Conservation (phyloP, 768 basidiomycete species). For the Multifurca ochricompacta region DNA sequence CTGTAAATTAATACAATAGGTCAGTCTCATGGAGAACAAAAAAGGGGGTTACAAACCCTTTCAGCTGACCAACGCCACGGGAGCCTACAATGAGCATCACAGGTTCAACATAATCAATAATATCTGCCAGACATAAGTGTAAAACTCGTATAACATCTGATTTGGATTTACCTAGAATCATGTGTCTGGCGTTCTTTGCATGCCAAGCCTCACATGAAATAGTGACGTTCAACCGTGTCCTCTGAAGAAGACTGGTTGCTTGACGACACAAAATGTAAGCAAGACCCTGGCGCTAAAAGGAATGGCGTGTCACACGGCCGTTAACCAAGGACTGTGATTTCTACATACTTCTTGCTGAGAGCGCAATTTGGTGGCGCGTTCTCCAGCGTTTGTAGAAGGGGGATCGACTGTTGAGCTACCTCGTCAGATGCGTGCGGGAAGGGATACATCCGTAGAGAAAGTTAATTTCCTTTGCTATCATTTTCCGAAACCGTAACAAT, state of each 20-base stretch:
- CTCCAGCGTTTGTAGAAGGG: constrained; percentile 57
- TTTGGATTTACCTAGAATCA: constrained; percentile 57
- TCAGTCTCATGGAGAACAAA: background rate
- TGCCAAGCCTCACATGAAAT: constrained; percentile 95
- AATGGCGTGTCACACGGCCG: background rate
- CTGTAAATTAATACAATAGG: too few relatives aligned
- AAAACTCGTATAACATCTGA: background rate
- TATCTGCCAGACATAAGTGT: constrained; percentile 36
- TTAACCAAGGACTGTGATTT: constrained; percentile 7
- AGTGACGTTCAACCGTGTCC: constrained; percentile 80
- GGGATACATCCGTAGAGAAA: background rate
- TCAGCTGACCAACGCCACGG: constrained; percentile 80
- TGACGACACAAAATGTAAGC: constrained; percentile 87
- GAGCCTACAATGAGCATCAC: constrained; percentile 93
- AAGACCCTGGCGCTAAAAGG: constrained; percentile 69
- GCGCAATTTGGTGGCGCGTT: constrained; percentile 70
- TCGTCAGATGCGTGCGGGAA: background rate
- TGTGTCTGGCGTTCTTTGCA: constrained; percentile 89
- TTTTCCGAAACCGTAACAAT: constrained; percentile 90
- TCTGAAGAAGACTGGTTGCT: constrained; percentile 81
- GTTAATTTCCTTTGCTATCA: constrained; percentile 68
- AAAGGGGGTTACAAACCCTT: constrained; percentile 51
- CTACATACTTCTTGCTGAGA: constrained; percentile 81
- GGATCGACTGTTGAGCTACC: constrained; percentile 47
- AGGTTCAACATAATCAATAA: constrained; percentile 82